These are phyloP conservation scores for Arthromyces matolae DNA, from an alignment of 768 basidiomycete genomes.

Conservation along the genomic window DNA sequence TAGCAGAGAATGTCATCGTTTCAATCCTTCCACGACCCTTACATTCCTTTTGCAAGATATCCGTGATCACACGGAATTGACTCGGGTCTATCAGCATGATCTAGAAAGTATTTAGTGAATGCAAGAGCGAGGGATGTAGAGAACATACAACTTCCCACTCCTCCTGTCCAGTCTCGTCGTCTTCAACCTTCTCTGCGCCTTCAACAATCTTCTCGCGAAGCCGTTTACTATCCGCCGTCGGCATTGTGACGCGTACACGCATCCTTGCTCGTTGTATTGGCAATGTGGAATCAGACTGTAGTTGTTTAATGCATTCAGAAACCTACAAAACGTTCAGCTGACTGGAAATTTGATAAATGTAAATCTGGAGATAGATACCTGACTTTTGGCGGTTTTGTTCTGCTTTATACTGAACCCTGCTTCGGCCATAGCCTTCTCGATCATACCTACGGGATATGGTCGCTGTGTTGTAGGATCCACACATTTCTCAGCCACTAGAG, in stretches of 20 bases:
- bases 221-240: slow-evolving; percentile 58
- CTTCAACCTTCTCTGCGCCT: slow-evolving; percentile 80
- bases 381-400: slow-evolving; percentile 90
- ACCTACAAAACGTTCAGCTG: slow-evolving; percentile 44
- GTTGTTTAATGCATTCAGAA: slow-evolving; percentile 79
- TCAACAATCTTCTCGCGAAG: slow-evolving; percentile 70
- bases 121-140: not conserved
- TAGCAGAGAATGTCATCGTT: slow-evolving; percentile 72
- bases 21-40: slow-evolving; percentile 87
- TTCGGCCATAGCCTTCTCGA: slow-evolving; percentile 97
- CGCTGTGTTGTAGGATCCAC: slow-evolving; percentile 88
- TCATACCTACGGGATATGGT: slow-evolving; percentile 91
- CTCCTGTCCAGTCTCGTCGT: slow-evolving; percentile 63
- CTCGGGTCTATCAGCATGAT: slow-evolving; percentile 90
- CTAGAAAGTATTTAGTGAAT: slow-evolving; percentile 36
- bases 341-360: not conserved
- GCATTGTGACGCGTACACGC: slow-evolving; percentile 82
- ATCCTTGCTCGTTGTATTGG: slow-evolving; percentile 93
- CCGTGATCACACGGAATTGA: slow-evolving; percentile 85
- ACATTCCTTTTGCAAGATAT: slow-evolving; percentile 86
- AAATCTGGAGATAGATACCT: slow-evolving; percentile 44
- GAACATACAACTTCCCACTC: slow-evolving; percentile 87
- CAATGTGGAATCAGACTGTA: slow-evolving; percentile 80
- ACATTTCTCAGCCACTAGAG: slow-evolving; percentile 91
- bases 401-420: slow-evolving; percentile 88